Percentiles rank a stretch among this genome's conserved stretches.
phyloP scores from a whole-genome alignment of 2,329 filamentous ascomycete species.

The Cadophora gregata region DNA sequence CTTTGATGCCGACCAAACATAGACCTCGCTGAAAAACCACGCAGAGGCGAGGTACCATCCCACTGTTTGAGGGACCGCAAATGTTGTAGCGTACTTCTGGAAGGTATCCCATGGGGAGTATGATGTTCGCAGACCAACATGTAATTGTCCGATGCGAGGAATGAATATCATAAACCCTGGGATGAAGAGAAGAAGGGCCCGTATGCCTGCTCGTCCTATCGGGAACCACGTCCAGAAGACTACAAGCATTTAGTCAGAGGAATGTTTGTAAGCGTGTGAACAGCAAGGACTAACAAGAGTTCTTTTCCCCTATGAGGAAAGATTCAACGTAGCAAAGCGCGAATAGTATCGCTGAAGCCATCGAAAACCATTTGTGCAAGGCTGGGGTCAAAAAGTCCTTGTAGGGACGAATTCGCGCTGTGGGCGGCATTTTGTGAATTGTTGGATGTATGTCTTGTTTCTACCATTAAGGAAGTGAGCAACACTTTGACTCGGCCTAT shows the following conservation, averaged over 20 bases:
- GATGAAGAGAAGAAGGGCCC: conserved; percentile 76
- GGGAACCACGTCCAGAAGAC: conserved; percentile 90
- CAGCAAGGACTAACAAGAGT: conserved; percentile 63
- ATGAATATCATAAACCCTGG: conserved; percentile 80
- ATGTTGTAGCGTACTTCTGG: conserved; percentile 57
- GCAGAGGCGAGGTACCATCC: conserved; percentile 81
- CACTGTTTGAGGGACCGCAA: conserved; percentile 69
- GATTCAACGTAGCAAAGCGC: conserved; percentile 76
- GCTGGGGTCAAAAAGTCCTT: conserved; percentile 87
- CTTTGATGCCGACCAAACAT: conserved; percentile 71
- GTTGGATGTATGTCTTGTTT: not conserved
- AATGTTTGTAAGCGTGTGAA: conserved; percentile 21
- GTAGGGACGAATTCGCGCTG: conserved; percentile 46
- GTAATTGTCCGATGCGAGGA: conserved; percentile 83
- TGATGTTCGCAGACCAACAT: conserved; percentile 75
- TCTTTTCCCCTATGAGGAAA: conserved; percentile 71
- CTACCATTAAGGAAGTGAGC: conserved; percentile 23
- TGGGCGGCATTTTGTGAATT: conserved; percentile 41
- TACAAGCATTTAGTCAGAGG: conserved; percentile 46
- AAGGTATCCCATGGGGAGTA: conserved; percentile 71
- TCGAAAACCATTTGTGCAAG: conserved; percentile 84
- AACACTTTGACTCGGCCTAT: conserved; percentile 17
- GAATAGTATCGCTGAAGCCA: conserved; percentile 73
- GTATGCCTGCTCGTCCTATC: conserved; percentile 74
- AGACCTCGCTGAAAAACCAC: conserved; percentile 80